A percentile compares a stretch with the other conserved stretches of the same genome.
Conservation (phyloP, 352 stramenopile species). For the Stramenopiles sp. region DNA sequence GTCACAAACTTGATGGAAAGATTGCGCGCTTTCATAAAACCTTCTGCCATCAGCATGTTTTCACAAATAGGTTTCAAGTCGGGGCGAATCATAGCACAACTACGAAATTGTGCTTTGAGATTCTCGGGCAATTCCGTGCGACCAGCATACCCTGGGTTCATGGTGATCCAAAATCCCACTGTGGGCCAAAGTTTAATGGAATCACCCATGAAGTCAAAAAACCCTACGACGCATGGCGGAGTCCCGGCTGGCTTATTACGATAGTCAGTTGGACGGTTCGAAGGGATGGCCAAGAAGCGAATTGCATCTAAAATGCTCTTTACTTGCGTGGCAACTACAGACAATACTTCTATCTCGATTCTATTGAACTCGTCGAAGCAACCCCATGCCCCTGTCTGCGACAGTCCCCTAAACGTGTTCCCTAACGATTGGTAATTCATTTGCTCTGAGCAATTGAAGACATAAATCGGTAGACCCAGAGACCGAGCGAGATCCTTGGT, state of each 20-base stretch:
- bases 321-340: slow-evolving; percentile 84
- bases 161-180: slow-evolving; percentile 74
- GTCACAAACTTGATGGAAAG: slow-evolving; percentile 68
- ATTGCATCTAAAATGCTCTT: slow-evolving; percentile 83
- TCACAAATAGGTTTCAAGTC: slow-evolving; percentile 72
- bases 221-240: slow-evolving; percentile 30
- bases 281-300: slow-evolving; percentile 20
- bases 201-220: slow-evolving; percentile 67
- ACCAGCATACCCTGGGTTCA: slow-evolving; percentile 75
- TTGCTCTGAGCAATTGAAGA: slow-evolving; percentile 63
- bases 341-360: slow-evolving; percentile 84
- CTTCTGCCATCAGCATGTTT: slow-evolving; percentile 82
- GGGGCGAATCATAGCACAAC: slow-evolving; percentile 70
- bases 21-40: slow-evolving; percentile 53
- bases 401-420: slow-evolving; percentile 77
- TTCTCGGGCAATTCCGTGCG: slow-evolving; percentile 71
- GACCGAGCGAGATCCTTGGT: slow-evolving; percentile 50
- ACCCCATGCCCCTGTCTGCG: slow-evolving; percentile 78
- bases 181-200: slow-evolving; percentile 52
- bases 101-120: slow-evolving; percentile 69
- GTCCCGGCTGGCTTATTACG: slow-evolving; percentile 22
- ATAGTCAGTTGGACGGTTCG: slow-evolving; percentile 22
- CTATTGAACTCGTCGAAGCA: slow-evolving; percentile 93
- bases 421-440: slow-evolving; percentile 89
- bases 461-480: slow-evolving; percentile 51